Conservation (phyloP, 805 yeast genomes). For the Candida endomychidarum region DNA sequence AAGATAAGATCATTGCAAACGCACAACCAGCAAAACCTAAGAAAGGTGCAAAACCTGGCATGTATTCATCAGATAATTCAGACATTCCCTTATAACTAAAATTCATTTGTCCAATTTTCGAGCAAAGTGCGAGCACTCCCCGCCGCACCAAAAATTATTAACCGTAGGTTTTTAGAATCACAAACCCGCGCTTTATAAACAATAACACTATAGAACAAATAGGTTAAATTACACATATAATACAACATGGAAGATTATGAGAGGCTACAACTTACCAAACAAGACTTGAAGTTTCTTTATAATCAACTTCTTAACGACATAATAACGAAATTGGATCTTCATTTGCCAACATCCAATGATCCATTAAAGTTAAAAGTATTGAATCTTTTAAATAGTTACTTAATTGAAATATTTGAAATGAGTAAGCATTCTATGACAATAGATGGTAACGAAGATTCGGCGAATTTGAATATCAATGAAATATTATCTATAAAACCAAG, state of each 20-base stretch:
- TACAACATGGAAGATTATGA: constrained; percentile 22
- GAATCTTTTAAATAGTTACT: constrained; percentile 42
- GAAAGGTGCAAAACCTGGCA: constrained; percentile 94
- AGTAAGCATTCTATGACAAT: constrained; percentile 55
- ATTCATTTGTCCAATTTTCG: neutral
- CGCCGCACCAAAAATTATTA: neutral
- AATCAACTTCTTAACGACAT: constrained; percentile 42
- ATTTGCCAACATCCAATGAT: constrained; percentile 48
- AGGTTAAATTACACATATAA: neutral
- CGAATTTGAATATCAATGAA: constrained; percentile 12
- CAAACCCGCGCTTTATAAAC: neutral
- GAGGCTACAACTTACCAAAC: constrained; percentile 49
- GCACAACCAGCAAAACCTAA: constrained; percentile 98
- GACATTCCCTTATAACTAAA: constrained; percentile 5
- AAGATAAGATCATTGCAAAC: constrained; percentile 84
- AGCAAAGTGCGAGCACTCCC: neutral
- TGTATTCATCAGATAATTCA: constrained; percentile 50
- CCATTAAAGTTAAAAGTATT: constrained; percentile 47
- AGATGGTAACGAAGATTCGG: constrained; percentile 49
- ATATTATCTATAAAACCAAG: constrained; percentile 27
- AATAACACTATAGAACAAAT: too few species aligned
- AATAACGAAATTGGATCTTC: constrained; percentile 45
- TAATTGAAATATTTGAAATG: constrained; percentile 56
- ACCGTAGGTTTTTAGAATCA: too few species aligned
- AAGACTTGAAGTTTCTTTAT: constrained; percentile 53